A percentile compares a stretch with the other conserved stretches of the same genome.
These are phyloP conservation scores for Pythium aquatile DNA, from an alignment of 352 stramenopile genomes.

Conservation along the genomic window DNA sequence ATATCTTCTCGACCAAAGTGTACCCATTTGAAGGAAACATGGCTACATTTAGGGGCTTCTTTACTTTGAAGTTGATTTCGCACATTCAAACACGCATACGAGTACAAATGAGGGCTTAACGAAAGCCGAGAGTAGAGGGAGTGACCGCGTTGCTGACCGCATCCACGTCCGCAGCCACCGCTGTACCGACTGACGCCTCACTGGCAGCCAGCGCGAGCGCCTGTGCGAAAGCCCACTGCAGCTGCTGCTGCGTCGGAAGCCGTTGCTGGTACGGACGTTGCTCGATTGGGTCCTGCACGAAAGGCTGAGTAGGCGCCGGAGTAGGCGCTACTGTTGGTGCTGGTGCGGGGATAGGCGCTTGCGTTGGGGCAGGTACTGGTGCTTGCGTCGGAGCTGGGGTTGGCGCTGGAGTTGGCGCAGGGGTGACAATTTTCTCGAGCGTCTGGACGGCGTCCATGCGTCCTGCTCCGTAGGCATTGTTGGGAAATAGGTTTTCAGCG, in stretches of 20 bases:
- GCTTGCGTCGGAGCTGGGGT: neutral
- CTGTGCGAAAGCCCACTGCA: constrained; percentile 2
- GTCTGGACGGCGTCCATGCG: constrained; percentile 27
- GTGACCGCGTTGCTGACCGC: constrained; percentile 3
- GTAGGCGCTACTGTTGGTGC: neutral
- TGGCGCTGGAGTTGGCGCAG: neutral
- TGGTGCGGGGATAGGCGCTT: neutral
- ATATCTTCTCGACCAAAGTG: neutral
- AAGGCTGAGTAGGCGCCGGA: neutral
- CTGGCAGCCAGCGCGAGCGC: neutral
- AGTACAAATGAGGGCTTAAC: neutral
- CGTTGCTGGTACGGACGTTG: constrained; percentile 14
- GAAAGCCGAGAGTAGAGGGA: constrained; percentile 9
- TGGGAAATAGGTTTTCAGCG: constrained; percentile 25
- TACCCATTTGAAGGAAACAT: neutral
- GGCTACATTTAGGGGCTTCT: constrained; percentile 1
- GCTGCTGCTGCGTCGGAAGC: constrained; percentile 6
- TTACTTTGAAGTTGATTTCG: neutral
- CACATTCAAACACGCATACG: neutral
- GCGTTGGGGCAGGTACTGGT: constrained; percentile 1
- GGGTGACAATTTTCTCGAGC: constrained; percentile 3
- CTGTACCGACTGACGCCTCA: constrained; percentile 1
- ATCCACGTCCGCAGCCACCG: constrained; percentile 8
- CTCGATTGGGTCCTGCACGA: neutral
- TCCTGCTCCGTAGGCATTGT: constrained; percentile 38